phyloP scores from a whole-genome alignment of 106 monocot genomes.

The Allium sativum region DNA sequence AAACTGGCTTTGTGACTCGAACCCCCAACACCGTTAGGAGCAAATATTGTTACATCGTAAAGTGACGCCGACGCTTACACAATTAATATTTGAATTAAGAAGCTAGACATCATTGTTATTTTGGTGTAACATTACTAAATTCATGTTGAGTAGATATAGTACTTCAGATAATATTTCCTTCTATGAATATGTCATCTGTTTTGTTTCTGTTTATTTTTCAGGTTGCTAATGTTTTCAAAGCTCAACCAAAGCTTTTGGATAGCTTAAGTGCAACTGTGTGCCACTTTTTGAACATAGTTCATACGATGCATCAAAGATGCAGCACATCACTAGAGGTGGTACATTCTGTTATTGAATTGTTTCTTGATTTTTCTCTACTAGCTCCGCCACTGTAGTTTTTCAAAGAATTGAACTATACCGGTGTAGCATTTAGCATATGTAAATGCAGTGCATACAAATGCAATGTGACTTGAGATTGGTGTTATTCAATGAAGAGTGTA shows the following conservation, averaged over 20 bases:
- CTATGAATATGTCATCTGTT: background rate
- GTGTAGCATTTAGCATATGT: background rate
- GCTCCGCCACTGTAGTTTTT: too few species aligned
- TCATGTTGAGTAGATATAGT: too few species aligned
- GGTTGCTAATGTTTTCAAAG: conserved; percentile 70
- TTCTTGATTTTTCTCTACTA: background rate
- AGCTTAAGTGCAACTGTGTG: conserved; percentile 26
- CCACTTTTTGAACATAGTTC: conserved; percentile 66
- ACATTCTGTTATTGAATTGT: conserved; percentile 5
- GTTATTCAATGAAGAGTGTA: background rate
- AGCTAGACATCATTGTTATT: too few species aligned
- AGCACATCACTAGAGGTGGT: conserved; percentile 67
- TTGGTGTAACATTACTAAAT: too few species aligned
- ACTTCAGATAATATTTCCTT: too few species aligned
- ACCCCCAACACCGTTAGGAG: too few species aligned
- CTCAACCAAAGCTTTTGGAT: conserved; percentile 45
- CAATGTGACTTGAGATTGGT: too few species aligned
- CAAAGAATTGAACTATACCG: too few species aligned
- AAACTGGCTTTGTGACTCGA: too few species aligned
- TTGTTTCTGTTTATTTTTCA: conserved; percentile 18
- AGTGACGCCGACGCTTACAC: too few species aligned
- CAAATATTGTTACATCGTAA: too few species aligned
- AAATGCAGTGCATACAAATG: background rate
- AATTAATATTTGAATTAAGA: too few species aligned
- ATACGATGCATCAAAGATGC: conserved; percentile 82